phyloP scores from a whole-genome alignment of 2,329 filamentous ascomycete genomes.

The Scopulariopsis brevicaulis region DNA sequence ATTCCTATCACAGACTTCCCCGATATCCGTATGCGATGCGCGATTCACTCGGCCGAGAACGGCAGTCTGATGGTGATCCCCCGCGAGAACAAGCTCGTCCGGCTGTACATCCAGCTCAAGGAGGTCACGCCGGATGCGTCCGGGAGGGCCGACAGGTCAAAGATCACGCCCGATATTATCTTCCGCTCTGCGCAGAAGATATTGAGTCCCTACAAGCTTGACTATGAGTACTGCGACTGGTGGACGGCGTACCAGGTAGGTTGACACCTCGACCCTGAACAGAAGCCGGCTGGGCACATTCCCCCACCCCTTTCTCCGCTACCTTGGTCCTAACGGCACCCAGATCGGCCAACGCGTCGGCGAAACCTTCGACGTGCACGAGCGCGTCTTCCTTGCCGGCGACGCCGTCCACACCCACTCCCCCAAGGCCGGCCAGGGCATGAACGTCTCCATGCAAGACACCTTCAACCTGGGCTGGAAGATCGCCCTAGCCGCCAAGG shows the following conservation, averaged over 20 bases:
- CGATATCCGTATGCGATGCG: constrained; percentile 41
- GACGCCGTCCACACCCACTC: constrained; percentile 33
- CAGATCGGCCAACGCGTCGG: constrained; percentile 52
- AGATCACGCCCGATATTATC: constrained; percentile 52
- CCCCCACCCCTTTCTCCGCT: background rate
- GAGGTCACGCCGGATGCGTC: constrained; percentile 25
- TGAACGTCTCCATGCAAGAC: constrained; percentile 59
- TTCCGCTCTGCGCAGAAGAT: constrained; percentile 51
- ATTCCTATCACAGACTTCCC: constrained; percentile 37
- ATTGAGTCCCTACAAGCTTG: constrained; percentile 52
- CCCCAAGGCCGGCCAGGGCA: constrained; percentile 52
- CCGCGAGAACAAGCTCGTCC: constrained; percentile 55
- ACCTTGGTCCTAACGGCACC: constrained; percentile 29
- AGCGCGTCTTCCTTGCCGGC: constrained; percentile 54
- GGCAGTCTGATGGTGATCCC: constrained; percentile 58
- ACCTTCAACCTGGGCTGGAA: constrained; percentile 30
- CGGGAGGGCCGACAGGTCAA: constrained; percentile 41
- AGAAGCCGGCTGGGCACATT: background rate
- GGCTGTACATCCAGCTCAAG: constrained; percentile 54
- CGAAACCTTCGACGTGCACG: constrained; percentile 36
- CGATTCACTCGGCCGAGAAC: constrained; percentile 38
- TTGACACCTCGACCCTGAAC: background rate
- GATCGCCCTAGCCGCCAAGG: constrained; percentile 18
- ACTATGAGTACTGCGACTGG: constrained; percentile 53
- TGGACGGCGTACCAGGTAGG: constrained; percentile 49